Percentiles rank a stretch among this genome's conserved stretches.
Evolutionary conservation across 2,329 filamentous ascomycete genomes (phyloP).

Genomic region (Davidsoniella neocaledoniae): DNA sequence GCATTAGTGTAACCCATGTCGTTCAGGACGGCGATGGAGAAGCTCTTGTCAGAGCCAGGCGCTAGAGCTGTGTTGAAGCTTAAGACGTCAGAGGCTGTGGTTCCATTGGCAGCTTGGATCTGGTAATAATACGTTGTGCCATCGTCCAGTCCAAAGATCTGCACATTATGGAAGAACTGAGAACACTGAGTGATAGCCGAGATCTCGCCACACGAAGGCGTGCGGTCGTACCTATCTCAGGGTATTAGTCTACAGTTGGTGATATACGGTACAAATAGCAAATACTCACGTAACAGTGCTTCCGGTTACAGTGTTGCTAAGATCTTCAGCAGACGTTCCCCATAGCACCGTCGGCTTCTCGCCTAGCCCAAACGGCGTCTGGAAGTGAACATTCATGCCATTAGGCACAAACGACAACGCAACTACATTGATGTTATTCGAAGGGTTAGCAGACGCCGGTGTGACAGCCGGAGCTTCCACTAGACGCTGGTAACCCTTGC

Average conservation of each 20-base stretch:
- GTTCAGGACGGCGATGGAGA: slow-evolving; percentile 30
- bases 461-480: slow-evolving; percentile 32
- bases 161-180: slow-evolving; percentile 35
- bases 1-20: slow-evolving; percentile 39
- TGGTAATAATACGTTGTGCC: slow-evolving; percentile 34
- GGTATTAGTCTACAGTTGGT: neutral
- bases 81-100: slow-evolving; percentile 28
- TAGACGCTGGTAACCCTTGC: slow-evolving; percentile 32
- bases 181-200: slow-evolving; percentile 29
- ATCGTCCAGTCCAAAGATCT: slow-evolving; percentile 23
- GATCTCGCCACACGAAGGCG: slow-evolving; percentile 30
- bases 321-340: slow-evolving; percentile 21
- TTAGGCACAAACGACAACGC: slow-evolving; percentile 29
- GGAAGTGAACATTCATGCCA: slow-evolving; percentile 35
- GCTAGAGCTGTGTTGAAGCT: slow-evolving; percentile 29
- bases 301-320: slow-evolving; percentile 23
- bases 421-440: slow-evolving; percentile 37
- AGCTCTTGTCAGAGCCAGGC: slow-evolving; percentile 25
- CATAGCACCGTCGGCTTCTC: slow-evolving; percentile 26
- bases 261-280: neutral
- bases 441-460: slow-evolving; percentile 25
- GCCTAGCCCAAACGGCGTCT: slow-evolving; percentile 35
- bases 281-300: slow-evolving; percentile 23
- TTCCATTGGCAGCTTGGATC: slow-evolving; percentile 31
- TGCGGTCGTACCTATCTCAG: slow-evolving; percentile 28